phyloP scores from a whole-genome alignment of 176 grass and related monocot genomes.

The Eragrostis nindensis region DNA sequence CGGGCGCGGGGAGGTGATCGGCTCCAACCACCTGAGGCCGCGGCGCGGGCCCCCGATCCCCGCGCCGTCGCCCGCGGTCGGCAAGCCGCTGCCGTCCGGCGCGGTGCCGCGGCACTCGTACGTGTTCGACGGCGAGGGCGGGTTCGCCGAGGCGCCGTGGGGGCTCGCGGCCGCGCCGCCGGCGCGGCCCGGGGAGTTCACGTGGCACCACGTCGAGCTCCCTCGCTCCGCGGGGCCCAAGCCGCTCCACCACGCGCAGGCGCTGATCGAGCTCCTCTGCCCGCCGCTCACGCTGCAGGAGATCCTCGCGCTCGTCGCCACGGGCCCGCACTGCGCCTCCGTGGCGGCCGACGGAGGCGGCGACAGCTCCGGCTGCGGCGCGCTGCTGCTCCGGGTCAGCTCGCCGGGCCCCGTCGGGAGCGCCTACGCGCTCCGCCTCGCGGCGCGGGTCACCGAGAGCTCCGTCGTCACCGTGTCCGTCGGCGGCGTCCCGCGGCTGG shows the following conservation, averaged over 20 bases:
- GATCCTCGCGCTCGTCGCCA: conserved; percentile 79
- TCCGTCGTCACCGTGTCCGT: conserved; percentile 85
- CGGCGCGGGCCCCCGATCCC: conserved; percentile 16
- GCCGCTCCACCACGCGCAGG: conserved; percentile 77
- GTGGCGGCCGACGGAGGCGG: conserved; percentile 22
- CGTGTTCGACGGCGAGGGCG: conserved; percentile 63
- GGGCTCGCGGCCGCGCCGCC: conserved; percentile 1
- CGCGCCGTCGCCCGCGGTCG: conserved; percentile 21
- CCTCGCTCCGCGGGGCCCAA: conserved; percentile 50
- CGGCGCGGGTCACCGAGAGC: conserved; percentile 68
- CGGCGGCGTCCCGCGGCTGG: conserved; percentile 75
- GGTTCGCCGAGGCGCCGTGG: conserved; percentile 48
- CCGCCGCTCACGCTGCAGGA: conserved; percentile 93
- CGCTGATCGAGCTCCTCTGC: conserved; percentile 77
- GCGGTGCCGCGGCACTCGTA: conserved; percentile 64
- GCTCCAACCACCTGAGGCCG: background rate
- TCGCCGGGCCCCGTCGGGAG: conserved; percentile 70
- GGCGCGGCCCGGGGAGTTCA: conserved; percentile 36
- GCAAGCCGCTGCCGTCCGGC: conserved; percentile 47
- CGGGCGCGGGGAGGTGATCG: background rate
- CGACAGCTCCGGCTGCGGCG: conserved; percentile 30
- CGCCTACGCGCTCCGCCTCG: conserved; percentile 76
- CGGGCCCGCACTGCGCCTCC: conserved; percentile 71
- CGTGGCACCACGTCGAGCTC: conserved; percentile 92
- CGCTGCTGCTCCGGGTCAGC: conserved; percentile 75